Percentiles rank a stretch among this genome's conserved stretches.
phyloP scores from a whole-genome alignment of 1,284 basidiomycete genomes.

The Hymenochaete sp. region DNA sequence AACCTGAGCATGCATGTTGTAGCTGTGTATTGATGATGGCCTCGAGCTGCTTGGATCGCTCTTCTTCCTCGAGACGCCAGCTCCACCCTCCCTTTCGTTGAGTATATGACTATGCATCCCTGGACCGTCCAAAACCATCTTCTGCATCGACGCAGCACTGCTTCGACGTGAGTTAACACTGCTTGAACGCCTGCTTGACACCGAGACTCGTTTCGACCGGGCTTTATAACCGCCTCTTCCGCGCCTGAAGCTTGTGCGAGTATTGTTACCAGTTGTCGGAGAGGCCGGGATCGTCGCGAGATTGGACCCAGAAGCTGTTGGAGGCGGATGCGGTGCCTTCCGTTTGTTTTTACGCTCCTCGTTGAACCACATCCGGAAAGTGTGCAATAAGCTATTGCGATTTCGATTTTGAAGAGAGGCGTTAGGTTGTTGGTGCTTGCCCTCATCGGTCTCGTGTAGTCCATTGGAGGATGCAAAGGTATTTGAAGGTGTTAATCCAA shows the following conservation, averaged over 20 bases:
- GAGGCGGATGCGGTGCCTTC: slow-evolving; percentile 34
- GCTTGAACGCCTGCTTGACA: slow-evolving; percentile 69
- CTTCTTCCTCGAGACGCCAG: slow-evolving; percentile 30
- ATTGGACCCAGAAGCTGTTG: background rate
- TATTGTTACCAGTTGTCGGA: slow-evolving; percentile 24
- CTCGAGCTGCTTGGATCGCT: slow-evolving; percentile 51
- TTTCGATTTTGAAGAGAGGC: slow-evolving; percentile 40
- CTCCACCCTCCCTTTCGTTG: no score
- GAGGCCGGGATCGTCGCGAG: slow-evolving; percentile 14
- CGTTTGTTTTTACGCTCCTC: slow-evolving; percentile 73
- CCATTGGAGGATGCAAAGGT: no score
- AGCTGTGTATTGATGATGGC: slow-evolving; percentile 66
- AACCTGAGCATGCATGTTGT: slow-evolving; percentile 40
- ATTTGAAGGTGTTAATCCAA: slow-evolving; percentile 40
- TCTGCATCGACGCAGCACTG: slow-evolving; percentile 56
- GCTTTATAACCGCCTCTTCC: slow-evolving; percentile 34
- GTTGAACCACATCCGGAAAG: slow-evolving; percentile 73
- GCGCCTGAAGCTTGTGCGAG: slow-evolving; percentile 33
- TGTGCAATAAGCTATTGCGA: slow-evolving; percentile 60
- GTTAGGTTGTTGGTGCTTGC: slow-evolving; percentile 23
- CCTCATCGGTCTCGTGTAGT: slow-evolving; percentile 39
- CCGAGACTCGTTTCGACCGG: slow-evolving; percentile 51
- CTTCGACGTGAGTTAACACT: slow-evolving; percentile 74
- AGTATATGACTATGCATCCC: no score
- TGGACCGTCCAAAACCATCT: slow-evolving; percentile 50